Evolutionary conservation across 2,329 filamentous ascomycete genomes (phyloP).

Genomic region (Teratosphaeria zuluensis): DNA sequence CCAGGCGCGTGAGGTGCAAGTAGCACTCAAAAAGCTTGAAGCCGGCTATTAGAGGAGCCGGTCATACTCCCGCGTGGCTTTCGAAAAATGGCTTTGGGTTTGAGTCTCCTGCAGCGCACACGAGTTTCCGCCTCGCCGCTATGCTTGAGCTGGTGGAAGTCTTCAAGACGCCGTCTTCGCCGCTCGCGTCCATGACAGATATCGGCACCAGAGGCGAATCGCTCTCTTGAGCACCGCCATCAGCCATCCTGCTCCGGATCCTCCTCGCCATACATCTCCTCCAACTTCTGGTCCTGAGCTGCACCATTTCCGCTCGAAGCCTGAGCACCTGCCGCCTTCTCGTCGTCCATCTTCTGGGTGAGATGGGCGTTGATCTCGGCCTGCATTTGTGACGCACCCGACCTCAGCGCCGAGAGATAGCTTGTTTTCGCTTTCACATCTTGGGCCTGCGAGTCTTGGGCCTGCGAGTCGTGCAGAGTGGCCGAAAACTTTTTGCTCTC

Average conservation of each 20-base stretch:
- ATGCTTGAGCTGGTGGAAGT: no score
- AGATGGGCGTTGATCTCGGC: slow-evolving; percentile 59
- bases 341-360: slow-evolving; percentile 64
- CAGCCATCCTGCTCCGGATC: slow-evolving; percentile 47
- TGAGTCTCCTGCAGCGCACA: no score
- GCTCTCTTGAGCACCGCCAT: not conserved
- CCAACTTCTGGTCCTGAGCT: slow-evolving; percentile 35
- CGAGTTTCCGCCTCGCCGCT: no score
- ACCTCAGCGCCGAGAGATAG: slow-evolving; percentile 52
- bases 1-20: no score
- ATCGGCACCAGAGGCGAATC: no score
- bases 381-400: slow-evolving; percentile 51
- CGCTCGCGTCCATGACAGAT: no score
- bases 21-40: no score
- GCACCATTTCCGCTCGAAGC: slow-evolving; percentile 17
- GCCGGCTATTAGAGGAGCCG: no score
- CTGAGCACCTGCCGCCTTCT: slow-evolving; percentile 43
- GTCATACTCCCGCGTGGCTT: no score
- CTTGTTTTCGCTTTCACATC: slow-evolving; percentile 42
- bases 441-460: slow-evolving; percentile 1
- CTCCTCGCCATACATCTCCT: slow-evolving; percentile 81
- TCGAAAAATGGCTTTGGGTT: no score
- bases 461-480: slow-evolving; percentile 7
- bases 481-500: slow-evolving; percentile 15
- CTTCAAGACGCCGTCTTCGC: no score